Evolutionary conservation across 1,284 basidiomycete species (phyloP).

Genomic region (Cryptococcus maquisensis): DNA sequence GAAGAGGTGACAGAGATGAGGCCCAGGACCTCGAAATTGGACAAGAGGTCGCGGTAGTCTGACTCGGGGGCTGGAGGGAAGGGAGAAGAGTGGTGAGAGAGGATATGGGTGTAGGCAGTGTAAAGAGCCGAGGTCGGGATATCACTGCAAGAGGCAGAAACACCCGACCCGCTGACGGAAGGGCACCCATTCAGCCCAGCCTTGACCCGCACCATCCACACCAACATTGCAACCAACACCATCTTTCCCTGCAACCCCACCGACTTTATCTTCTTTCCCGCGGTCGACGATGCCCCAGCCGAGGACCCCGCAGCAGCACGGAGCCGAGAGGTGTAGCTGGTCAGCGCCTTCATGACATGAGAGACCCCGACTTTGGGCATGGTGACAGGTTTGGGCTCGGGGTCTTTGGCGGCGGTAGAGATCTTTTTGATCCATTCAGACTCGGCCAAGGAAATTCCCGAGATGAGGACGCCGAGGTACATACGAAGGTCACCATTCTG

Average conservation of each 20-base stretch:
- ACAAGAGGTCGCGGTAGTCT: constrained; percentile 47
- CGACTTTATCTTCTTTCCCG: constrained; percentile 40
- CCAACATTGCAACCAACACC: constrained; percentile 42
- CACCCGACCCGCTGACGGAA: constrained; percentile 4
- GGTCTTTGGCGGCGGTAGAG: constrained; percentile 6
- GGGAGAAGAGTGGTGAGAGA: constrained; percentile 44
- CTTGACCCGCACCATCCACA: constrained; percentile 31
- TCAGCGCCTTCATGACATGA: constrained; percentile 44
- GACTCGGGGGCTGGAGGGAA: constrained; percentile 45
- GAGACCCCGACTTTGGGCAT: constrained; percentile 39
- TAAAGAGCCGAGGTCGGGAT: constrained; percentile 34
- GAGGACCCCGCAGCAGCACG: constrained; percentile 37
- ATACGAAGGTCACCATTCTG: constrained; percentile 50
- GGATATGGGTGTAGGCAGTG: constrained; percentile 41
- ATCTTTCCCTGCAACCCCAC: constrained; percentile 47
- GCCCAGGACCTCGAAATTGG: constrained; percentile 46
- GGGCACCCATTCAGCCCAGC: constrained; percentile 37
- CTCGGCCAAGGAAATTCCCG: constrained; percentile 44
- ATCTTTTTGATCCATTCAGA: constrained; percentile 45
- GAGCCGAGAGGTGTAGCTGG: constrained; percentile 40
- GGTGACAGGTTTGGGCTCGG: constrained; percentile 11
- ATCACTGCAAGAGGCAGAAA: constrained; percentile 12
- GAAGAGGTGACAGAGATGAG: constrained; percentile 29
- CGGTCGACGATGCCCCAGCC: constrained; percentile 14
- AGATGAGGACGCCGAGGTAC: constrained; percentile 46